Percentiles rank a stretch among this genome's conserved stretches.
Evolutionary conservation across 2,329 filamentous ascomycete species (phyloP).

Genomic region (Colletotrichum kahawae): DNA sequence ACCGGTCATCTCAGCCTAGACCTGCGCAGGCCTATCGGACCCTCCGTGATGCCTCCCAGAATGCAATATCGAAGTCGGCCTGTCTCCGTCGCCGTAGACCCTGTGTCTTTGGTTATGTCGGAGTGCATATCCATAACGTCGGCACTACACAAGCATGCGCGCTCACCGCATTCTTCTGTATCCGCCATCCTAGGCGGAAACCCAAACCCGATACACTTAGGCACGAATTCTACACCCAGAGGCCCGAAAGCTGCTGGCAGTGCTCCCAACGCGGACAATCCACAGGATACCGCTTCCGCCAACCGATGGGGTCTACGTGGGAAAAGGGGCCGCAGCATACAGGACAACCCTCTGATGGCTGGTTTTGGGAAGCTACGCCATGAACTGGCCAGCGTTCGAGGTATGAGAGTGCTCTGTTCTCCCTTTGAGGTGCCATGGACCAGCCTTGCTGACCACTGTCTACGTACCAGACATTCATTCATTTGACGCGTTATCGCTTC

Average conservation of each 20-base stretch:
- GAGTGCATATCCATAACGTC: constrained; percentile 99
- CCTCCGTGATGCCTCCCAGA: constrained; percentile 37
- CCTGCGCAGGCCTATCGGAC: constrained; percentile 26
- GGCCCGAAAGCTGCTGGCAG: constrained; percentile 46
- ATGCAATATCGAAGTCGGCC: constrained; percentile 66
- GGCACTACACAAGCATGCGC: constrained; percentile 95
- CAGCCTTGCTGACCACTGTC: constrained; percentile 27
- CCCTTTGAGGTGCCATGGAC: neutral
- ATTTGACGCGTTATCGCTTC: constrained; percentile 87
- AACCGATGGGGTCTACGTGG: constrained; percentile 93
- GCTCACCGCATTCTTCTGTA: constrained; percentile 95
- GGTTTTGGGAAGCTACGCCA: constrained; percentile 89
- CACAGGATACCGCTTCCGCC: constrained; percentile 64
- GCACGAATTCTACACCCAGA: constrained; percentile 46
- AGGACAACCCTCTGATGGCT: constrained; percentile 95
- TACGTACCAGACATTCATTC: constrained; percentile 73
- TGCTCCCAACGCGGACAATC: constrained; percentile 42
- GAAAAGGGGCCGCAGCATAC: constrained; percentile 95
- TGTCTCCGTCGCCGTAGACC: constrained; percentile 84
- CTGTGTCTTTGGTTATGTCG: constrained; percentile 91
- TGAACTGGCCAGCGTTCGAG: constrained; percentile 85
- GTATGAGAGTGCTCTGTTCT: constrained; percentile 46
- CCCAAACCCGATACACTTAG: constrained; percentile 62
- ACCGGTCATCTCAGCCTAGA: constrained; percentile 3
- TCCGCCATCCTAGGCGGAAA: constrained; percentile 90